Evolutionary conservation across 176 grass and related monocot species (phyloP).

Genomic region (Carex pumila): DNA sequence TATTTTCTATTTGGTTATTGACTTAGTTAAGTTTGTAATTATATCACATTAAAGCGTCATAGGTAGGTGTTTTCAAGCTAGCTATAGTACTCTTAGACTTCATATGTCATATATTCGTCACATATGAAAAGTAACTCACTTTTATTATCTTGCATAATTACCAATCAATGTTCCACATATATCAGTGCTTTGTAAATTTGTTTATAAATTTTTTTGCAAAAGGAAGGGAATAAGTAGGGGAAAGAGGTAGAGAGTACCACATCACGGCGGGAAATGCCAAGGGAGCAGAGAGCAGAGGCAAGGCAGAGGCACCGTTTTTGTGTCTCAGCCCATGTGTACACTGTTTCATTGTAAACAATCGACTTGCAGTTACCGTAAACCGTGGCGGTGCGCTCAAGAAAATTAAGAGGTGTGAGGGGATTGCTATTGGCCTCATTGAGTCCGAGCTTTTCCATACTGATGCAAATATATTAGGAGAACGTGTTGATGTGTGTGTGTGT

Average conservation of each 20-base stretch:
- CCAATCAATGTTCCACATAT: background rate
- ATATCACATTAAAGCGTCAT: too few relatives aligned
- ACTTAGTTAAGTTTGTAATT: too few relatives aligned
- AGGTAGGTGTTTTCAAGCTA: too few relatives aligned
- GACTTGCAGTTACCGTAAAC: conserved; percentile 56
- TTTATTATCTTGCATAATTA: background rate
- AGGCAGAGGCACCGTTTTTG: conserved; percentile 63
- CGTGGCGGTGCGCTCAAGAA: conserved; percentile 58
- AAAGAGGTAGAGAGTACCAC: conserved; percentile 18
- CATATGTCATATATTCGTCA: background rate
- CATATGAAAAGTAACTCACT: background rate
- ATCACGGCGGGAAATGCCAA: conserved; percentile 63
- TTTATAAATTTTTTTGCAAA: background rate
- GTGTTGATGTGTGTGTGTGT: background rate
- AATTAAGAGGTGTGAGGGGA: conserved; percentile 54
- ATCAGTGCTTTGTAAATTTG: too few relatives aligned
- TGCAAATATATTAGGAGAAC: background rate
- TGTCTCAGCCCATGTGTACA: conserved; percentile 70
- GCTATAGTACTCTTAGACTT: background rate
- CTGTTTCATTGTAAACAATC: conserved; percentile 54
- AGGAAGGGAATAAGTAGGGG: background rate
- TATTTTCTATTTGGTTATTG: too few relatives aligned
- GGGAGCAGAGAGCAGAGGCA: conserved; percentile 60
- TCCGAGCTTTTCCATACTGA: conserved; percentile 33
- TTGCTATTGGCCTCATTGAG: conserved; percentile 47